phyloP scores from a whole-genome alignment of 345 rosid species.

The Boechera divaricarpa region DNA sequence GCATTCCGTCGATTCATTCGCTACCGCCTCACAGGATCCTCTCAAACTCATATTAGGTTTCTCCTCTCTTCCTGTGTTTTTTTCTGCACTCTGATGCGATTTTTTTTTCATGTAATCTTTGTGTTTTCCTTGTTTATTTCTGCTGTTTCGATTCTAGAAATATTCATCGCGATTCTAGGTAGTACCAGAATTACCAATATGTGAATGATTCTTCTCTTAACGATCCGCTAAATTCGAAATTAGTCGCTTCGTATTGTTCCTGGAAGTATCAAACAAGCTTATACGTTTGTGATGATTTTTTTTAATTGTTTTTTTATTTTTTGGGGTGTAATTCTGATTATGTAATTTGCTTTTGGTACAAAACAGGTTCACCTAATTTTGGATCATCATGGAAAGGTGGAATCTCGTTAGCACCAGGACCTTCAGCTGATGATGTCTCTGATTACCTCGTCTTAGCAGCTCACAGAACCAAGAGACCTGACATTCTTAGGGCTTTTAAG shows the following conservation, averaged over 20 bases:
- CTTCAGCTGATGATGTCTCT: conserved; percentile 46
- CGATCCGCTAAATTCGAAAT: neutral
- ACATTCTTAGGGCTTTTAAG: conserved; percentile 70
- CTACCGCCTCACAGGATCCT: conserved; percentile 46
- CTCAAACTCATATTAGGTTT: conserved; percentile 69
- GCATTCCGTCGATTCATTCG: conserved; percentile 24
- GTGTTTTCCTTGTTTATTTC: neutral
- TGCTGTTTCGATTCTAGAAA: neutral
- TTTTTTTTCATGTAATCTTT: neutral
- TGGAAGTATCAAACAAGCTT: too few species aligned
- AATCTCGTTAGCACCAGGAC: conserved; percentile 65
- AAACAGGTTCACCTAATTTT: conserved; percentile 57
- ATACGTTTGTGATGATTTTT: too few species aligned
- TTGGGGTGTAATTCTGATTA: conserved; percentile 3
- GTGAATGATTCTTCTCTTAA: conserved; percentile 16
- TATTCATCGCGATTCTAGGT: neutral
- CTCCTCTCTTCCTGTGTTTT: neutral
- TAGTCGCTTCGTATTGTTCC: neutral
- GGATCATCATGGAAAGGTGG: conserved; percentile 68
- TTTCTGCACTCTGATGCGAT: neutral
- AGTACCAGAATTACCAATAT: neutral
- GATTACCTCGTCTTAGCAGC: conserved; percentile 71
- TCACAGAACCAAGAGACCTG: conserved; percentile 84
- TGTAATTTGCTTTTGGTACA: neutral
- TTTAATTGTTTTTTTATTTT: too few species aligned